Evolutionary conservation across 2,329 filamentous ascomycete species (phyloP), one percentile per base, ranked within the genome.

Genomic region (Aureobasidium sp.): DNA sequence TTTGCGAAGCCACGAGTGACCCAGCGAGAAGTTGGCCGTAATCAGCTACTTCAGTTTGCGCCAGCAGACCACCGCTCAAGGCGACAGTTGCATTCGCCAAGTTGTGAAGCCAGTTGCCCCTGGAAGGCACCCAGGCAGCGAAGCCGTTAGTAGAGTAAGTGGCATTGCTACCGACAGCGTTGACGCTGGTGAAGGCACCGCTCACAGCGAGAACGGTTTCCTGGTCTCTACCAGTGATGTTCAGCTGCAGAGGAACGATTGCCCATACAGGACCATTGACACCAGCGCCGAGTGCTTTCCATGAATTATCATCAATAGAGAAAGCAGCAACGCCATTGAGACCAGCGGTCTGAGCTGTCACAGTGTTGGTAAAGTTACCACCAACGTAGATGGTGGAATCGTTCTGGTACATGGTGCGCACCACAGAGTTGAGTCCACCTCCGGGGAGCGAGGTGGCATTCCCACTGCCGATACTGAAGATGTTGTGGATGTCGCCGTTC

Each of bases 41-140:
- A 52, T 80, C 81, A 1, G 86, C 80, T 22, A 91, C 78, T 59
- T 87, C 80, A n/a, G 89, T 81, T 42, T 87, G 80, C 7, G 90
- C 83, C 20, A 87, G 88, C 49, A 99, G 80, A 62, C 86, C 78
- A 41, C 94, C 95, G 63, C 82, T 81, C 68, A 95, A 83, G 7
- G 83, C 80, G 61, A 89, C 85, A 36, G 86, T 81, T 8, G 83
- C 76, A 7, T 84, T 78, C 12, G 75, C 69, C 20, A 97, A 77
- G 67, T 95, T 94, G 70, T 91, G 85, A 17, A 99, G 80, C 94
- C 94, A 99, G 71, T 94, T 94, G 63, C 81, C 82, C 65, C 83
- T 80, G 3, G 91, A 95, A 3, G 90, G 90, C 8, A 97, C 87
- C 94, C 94, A 99, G 41, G 97, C 80, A 15, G 91, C 93, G 69